Base-by-base conservation (phyloP, 257 asterid species). In the Rauvolfia tetraphylla region DNA sequence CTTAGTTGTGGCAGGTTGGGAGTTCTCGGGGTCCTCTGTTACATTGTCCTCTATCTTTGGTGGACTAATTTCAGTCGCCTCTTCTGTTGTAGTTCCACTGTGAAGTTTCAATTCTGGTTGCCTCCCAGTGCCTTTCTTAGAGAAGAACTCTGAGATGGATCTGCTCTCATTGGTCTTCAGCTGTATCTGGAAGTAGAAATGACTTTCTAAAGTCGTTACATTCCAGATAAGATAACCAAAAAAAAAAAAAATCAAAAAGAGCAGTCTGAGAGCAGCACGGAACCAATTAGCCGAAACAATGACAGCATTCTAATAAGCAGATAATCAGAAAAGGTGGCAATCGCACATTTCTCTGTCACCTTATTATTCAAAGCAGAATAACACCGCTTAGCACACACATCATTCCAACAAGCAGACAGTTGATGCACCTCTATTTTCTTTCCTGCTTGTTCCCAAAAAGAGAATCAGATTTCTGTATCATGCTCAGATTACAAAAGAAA, bases 81-180 rank as follows among this genome's bases (percentile, higher is more conserved):
- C 91, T 61, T 81, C 82, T 79, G 78, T 80, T 3, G 70, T 44
- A 48, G 72, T 77, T 72, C 76, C 65, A 71, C 42, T 76, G 75
- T 83, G 84, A 51, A 48, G 79, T 71, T 83, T 80, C 57, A 74
- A 76, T 63, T 84, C 88, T 74, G 70, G 69, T 58, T 36, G 69
- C 46, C 80, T 71, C 49, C 31, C 56, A 68, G 42, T 80, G 62
- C 78, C 89, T 83, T 88, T 91, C 86, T 84, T 91, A 7, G 86
- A 81, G 88, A 95, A 93, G 38, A 92, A 95, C 74, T 87, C 90
- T 2, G 97, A 85, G 82, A 95, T 95, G 8, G 92, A 53, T 83
- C 82, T 91, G 49, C 78, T 86, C 81, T 90, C 91, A 49, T 87
- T 93, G 33, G 80, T 56, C 86, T 95, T 95, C 33, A 91, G 82